phyloP scores from a whole-genome alignment of 78 protist species.

The Planoprotostelium fungivorum region DNA sequence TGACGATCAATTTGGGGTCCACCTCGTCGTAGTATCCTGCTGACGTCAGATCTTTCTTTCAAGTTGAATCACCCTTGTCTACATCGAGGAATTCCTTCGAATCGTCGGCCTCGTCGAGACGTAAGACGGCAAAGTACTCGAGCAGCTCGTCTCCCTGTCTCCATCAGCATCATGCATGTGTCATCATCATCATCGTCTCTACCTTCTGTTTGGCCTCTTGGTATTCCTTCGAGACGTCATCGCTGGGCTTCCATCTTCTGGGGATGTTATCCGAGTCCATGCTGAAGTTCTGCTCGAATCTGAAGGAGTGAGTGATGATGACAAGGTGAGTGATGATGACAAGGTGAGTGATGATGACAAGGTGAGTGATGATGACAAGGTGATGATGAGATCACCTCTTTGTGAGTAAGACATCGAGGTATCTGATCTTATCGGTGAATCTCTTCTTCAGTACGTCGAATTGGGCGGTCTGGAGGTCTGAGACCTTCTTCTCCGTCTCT shows the following conservation, averaged over 20 bases:
- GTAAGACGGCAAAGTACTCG: background rate
- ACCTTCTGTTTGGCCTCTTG: slow-evolving; percentile 51
- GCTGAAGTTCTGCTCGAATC: slow-evolving; percentile 42
- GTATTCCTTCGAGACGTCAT: slow-evolving; percentile 23
- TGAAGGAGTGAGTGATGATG: slow-evolving; percentile 10
- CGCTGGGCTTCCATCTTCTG: slow-evolving; percentile 39
- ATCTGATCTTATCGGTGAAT: background rate
- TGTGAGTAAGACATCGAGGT: background rate
- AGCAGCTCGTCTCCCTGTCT: background rate
- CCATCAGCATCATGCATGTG: background rate
- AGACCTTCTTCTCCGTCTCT: background rate
- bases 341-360: too few species aligned
- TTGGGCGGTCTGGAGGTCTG: slow-evolving; percentile 20
- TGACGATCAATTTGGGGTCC: slow-evolving; percentile 23
- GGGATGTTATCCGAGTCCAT: slow-evolving; percentile 38
- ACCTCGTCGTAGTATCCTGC: slow-evolving; percentile 1
- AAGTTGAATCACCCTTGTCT: background rate
- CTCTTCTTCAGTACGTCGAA: background rate
- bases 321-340: too few species aligned
- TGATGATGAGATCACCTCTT: background rate
- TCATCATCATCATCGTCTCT: background rate
- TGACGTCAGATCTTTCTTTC: too few species aligned
- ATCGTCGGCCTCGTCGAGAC: background rate
- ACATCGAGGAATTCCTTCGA: background rate
- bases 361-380: too few species aligned